Base-by-base conservation (phyloP, 2,329 filamentous ascomycete genomes). In the Conoideocrella luteorostrata region DNA sequence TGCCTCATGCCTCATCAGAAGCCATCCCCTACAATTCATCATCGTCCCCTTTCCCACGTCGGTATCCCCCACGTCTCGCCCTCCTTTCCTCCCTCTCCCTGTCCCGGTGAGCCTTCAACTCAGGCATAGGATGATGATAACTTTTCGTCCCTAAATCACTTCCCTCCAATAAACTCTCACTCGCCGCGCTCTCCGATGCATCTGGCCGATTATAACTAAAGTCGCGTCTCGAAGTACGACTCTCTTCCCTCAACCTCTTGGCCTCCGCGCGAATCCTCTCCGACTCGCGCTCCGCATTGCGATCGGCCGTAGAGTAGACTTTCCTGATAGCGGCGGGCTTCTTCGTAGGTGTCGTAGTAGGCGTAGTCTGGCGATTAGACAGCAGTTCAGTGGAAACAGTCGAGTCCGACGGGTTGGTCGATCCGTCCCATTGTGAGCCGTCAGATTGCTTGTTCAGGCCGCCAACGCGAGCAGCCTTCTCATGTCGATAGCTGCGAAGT, bases 361-460 rank as follows among this genome's bases (percentile, higher is more conserved):
- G 77, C 50, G 72, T 78, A 56, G 64, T 64, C 65, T 82, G 71
- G 55, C 73, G 69, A 63, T 81, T 70, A 44, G 66, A 67, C 43
- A 83, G 72, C 30, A 84, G 71, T 50, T 86, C 76, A 48, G 80
- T 75, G 15, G 61, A 59, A 40, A 79, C 72, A 53, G 72, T 76
- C 26, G 80, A 82, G 57, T 76, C 77, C 52, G 83, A 80, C 39
- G 83, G 84, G 63, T 78, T 80, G 15, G 75, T 79, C 11, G 72
- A 78, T 35, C 86, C 87, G 59, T 94, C 86, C 75, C 88, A 95
- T 52, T 79, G 71, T 47, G 81, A 86, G 48, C 83, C 86, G 53
- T 96, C 91, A 34, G 82, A 75, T 52, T 85, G 74, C 55, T 84
- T 82, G 67, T 97, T 97, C 62, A 97, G 70, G 17, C 91, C 91